These are phyloP conservation scores for Ganoderma multipileum DNA, from an alignment of 1,284 basidiomycete species.

Conservation along the genomic window DNA sequence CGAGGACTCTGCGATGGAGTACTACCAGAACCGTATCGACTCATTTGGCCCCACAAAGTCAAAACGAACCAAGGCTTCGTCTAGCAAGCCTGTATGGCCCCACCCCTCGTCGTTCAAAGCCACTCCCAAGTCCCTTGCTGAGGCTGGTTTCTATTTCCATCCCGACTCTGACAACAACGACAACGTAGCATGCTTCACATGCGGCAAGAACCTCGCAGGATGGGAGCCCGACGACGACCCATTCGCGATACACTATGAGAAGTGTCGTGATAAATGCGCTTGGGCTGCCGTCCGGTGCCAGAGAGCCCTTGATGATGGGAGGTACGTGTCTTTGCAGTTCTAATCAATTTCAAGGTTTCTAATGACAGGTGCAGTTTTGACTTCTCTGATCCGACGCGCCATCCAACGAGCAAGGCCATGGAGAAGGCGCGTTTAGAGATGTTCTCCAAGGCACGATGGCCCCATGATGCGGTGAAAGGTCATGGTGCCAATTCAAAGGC, in stretches of 20 bases:
- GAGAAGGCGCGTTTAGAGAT: slow-evolving; percentile 75
- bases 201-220: slow-evolving; percentile 76
- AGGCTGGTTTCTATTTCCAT: slow-evolving; percentile 84
- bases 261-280: slow-evolving; percentile 66
- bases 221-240: slow-evolving; percentile 87
- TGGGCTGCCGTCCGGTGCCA: slow-evolving; percentile 84
- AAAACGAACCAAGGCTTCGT: slow-evolving; percentile 49
- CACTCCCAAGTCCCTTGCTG: slow-evolving; percentile 73
- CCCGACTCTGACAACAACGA: slow-evolving; percentile 69
- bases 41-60: slow-evolving; percentile 58
- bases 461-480: slow-evolving; percentile 67
- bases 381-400: slow-evolving; percentile 60
- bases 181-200: slow-evolving; percentile 79
- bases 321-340: slow-evolving; percentile 47
- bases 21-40: slow-evolving; percentile 59
- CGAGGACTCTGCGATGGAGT: slow-evolving; percentile 55
- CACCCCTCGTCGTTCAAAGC: slow-evolving; percentile 66
- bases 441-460: slow-evolving; percentile 72
- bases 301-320: slow-evolving; percentile 59
- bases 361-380: slow-evolving; percentile 20
- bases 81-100: slow-evolving; percentile 60
- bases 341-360: slow-evolving; percentile 4
- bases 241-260: slow-evolving; percentile 75
- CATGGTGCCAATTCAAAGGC: slow-evolving; percentile 76
- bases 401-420: slow-evolving; percentile 72